Evolutionary conservation across 768 basidiomycete species (phyloP), one percentile per base, ranked within the genome.

Genomic region (Peribolospora kevripleyi): DNA sequence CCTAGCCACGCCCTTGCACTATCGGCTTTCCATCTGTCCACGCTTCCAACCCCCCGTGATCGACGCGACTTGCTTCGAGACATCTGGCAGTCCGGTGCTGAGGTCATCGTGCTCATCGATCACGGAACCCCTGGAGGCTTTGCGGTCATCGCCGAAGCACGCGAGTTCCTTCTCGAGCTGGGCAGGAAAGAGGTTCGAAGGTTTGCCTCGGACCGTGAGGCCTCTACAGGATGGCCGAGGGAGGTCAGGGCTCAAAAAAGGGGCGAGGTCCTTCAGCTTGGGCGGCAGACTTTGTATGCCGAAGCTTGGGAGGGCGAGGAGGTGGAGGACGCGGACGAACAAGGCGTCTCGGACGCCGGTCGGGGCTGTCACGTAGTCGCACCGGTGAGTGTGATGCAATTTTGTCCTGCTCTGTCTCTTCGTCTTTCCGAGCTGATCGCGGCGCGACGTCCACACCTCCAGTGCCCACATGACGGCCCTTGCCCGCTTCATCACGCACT

Each of bases 41-140:
- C 82, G 14, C 69, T 87, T 13, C 69, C 78, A 4, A 76, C 74
- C 2, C 65, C 76, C 46, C 61, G 78, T 13, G 74, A 77, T 7
- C 74, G 81, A 57, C 80, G 77, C 67, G 68, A 72, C 2, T 63
- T 86, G 48, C 72, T 90, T 38, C 78, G 80, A 63, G 77, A 84
- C 61, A 82, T 95, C 73, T 95, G 88, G 88, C 75, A 82, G 49
- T 85, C 84, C 61, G 86, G 84, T 48, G 87, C 87, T 25, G 77
- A 82, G 63, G 75, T 78, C 36, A 78, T 93, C 50, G 84, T 88
- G 53, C 70, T 98, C 48, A 79, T 95, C 57, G 93, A 98, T 65
- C 81, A 87, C 55, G 80, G 76, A 48, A 80, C 79, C 5, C 72
- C 71, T 37, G 69, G 71, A 49, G 87, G 88, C 1, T 97, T 91